Base-by-base conservation (phyloP, 805 yeast genomes). In the Kuraishia capsulata region DNA sequence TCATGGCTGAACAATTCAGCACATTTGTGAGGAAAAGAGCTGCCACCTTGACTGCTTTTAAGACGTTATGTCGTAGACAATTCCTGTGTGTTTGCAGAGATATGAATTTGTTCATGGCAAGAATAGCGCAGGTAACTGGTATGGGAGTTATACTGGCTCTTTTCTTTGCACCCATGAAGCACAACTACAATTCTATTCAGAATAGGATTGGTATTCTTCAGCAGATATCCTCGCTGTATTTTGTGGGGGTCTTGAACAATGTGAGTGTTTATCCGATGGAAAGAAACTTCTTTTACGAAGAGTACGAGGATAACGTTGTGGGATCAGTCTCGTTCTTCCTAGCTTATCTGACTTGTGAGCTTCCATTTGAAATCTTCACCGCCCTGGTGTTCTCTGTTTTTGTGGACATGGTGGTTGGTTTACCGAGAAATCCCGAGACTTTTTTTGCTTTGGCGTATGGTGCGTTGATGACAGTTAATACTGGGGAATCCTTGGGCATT, bases 401-500 rank as follows among this genome's bases (percentile, higher is more conserved):
- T 46, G 62, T 78, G 42, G 84, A 81, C 3, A 66, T 86, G 48
- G 88, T 71, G 1, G 66, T 81, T 43, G 95, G 95, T 0, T 56
- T 87, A 25, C 89, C 88, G 16, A 59, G 86, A 35, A 76, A 77
- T 1, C 71, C 78, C 0, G 73, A 64, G 1, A 73, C 81, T 65
- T 87, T 72, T 50, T 86, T 88, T 48, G 68, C 79, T 0, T 63
- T 79, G 47, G 68, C 76, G 17, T 75, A 76, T 45, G 65, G 75
- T 20, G 47, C 77, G 0, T 61, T 76, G 40, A 60, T 71, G 20
- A 68, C 77, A 19, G 71, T 79, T 14, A 76, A 78, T 44, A 78
- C 88, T 43, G 96, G 96, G 26, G 96, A 87, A 54, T 79, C 90
- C 5, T 62, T 87, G 24, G 96, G 96, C 0, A 82, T 87, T 5